Base-by-base conservation (phyloP, 2,329 filamentous ascomycete species). In the Fusarium metavorans region DNA sequence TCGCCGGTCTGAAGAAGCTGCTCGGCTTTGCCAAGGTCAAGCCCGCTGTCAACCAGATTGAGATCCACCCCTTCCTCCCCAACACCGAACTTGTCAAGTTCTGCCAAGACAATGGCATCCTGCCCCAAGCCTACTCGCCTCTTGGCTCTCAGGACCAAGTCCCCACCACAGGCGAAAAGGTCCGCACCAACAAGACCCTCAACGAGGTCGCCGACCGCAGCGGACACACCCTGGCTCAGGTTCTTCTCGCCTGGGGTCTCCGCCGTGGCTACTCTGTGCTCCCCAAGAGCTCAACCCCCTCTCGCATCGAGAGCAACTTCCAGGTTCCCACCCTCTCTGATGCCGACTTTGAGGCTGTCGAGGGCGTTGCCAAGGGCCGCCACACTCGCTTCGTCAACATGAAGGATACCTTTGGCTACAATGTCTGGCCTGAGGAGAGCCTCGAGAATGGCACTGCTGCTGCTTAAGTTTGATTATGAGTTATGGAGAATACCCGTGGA, bases 341-440 rank as follows among this genome's bases (percentile, higher is more conserved):
- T 81, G 92, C 90, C 84, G 94, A 95, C 84, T 83, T 87, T 74
- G 76, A 85, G 80, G 82, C 80, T 20, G 81, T 83, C 52, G 81
- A 83, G 72, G 70, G 70, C 34, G 77, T 79, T 59, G 77, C 77
- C 52, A 87, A 89, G 80, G 90, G 90, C 39, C 87, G 92, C 61
- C 90, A 93, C 82, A 89, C 88, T 30, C 89, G 93, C 41, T 94
- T 95, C 79, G 92, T 95, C 68, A 94, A 95, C 85, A 94, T 94
- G 92, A 94, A 93, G 87, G 92, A 94, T 74, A 93, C 91, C 1
- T 94, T 94, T 81, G 93, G 93, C 8, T 93, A 93, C 80, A 87
- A 94, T 77, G 88, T 94, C 59, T 92, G 90, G 91, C 87, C 90
- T 0, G 88, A 91, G 78, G 90, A 92, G 84, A 71, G 56, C 9